Evolutionary conservation across 768 basidiomycete genomes (phyloP).

Genomic region (Tulasnella sp.): DNA sequence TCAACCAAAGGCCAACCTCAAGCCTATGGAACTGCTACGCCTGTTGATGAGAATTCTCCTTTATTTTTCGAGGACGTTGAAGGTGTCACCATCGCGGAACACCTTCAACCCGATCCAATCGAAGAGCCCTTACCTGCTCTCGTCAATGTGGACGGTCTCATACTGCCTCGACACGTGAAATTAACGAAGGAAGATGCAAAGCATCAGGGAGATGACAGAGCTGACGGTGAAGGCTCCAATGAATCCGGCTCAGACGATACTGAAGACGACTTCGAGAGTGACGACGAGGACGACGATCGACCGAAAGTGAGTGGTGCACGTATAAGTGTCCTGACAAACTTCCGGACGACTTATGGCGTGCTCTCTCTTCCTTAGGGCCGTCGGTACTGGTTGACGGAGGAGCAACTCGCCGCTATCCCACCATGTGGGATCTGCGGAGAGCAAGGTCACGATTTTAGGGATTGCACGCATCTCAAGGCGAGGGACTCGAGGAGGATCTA

Average conservation of each 20-base stretch:
- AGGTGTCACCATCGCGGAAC: background rate
- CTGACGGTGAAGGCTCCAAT: background rate
- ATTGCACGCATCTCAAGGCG: conserved; percentile 2
- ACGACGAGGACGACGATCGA: background rate
- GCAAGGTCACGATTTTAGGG: background rate
- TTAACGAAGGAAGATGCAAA: background rate
- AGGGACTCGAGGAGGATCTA: background rate
- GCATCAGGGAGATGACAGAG: background rate
- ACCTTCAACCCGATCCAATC: background rate
- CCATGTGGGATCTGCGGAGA: conserved; percentile 2
- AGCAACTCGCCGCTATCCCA: background rate
- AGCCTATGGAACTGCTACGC: background rate
- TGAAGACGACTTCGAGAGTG: background rate
- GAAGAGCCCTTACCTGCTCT: background rate
- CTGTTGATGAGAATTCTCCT: background rate
- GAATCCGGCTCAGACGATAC: background rate
- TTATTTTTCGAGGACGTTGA: background rate
- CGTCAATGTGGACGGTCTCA: background rate
- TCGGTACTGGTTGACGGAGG: background rate
- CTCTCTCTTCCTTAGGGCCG: background rate
- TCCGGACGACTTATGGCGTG: background rate
- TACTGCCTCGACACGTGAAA: background rate
- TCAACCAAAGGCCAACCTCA: background rate
- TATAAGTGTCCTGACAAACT: background rate
- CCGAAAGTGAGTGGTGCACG: background rate